Base-by-base conservation (phyloP, 2,329 filamentous ascomycete species). In the Phyllosticta capitalensis region DNA sequence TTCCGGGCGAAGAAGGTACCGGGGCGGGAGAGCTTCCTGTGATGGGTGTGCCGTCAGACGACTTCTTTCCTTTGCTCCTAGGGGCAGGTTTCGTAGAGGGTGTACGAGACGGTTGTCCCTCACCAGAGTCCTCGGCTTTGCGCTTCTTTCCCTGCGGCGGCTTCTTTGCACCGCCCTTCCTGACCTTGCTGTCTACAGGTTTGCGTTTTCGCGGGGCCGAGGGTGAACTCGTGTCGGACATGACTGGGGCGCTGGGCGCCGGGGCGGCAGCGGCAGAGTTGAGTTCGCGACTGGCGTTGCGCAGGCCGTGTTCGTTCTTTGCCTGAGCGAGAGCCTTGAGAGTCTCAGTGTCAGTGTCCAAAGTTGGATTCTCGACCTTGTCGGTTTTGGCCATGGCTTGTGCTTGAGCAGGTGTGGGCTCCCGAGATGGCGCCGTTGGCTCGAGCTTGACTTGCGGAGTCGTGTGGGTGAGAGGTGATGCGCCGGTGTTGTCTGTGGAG, bases 291-390 rank as follows among this genome's bases (percentile, higher is more conserved):
- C 72, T 63, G 60, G 73, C 65, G 61, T 71, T 68, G 28, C 74
- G 70, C 52, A 76, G 67, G 45, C 74, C 74, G 56, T 76, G 70
- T 60, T 79, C 77, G 67, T 71, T 75, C 66, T 78, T 78, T 14
- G 76, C 69, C 50, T 73, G 68, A 59, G 74, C 72, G 28, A 79
- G 68, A 4, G 75, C 71, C 64, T 76, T 77, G 52, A 72, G 67
- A 2, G 74, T 72, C 50, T 77, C 72, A 17, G 62, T 60, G 45
- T 78, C 75, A 52, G 62, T 59, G 45, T 78, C 75, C 52, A 72
- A 61, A 64, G 69, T 55, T 54, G 72, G 72, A 1, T 71, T 72
- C 9, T 65, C 65, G 55, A 71, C 70, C 58, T 53, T 38, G 38
- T 55, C 53, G 38, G 59, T 51, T 55, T 68, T 12, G 68, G 62